Base-by-base conservation (phyloP, 805 yeast genomes). In the Maudiozyma pseudohumilis region DNA sequence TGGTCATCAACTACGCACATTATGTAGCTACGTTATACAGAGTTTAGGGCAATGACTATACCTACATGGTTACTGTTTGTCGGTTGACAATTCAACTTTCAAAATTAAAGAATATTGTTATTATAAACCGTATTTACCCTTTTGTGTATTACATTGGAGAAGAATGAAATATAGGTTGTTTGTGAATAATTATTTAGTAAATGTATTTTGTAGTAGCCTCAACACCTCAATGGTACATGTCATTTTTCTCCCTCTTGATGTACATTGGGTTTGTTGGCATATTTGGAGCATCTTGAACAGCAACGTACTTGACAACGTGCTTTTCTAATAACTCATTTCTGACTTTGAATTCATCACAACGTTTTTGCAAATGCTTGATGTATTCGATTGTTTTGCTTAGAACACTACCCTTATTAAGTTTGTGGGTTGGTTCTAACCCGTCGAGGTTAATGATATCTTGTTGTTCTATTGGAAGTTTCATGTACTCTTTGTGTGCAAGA, bases 321-420 rank as follows among this genome's bases (percentile, higher is more conserved):
- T 40, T 43, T 44, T 57, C 62, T 26, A 72, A 47, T 4, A 56
- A 52, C 12, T 63, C 62, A 46, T 77, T 77, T 48, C 76, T 77
- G 19, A 57, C 57, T 39, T 50, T 61, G 44, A 77, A 64, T 1
- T 54, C 35, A 2, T 68, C 72, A 48, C 77, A 77, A 49, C 78
- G 80, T 43, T 59, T 56, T 46, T 82, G 87, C 55, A 82, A 65
- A 56, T 81, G 88, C 46, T 71, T 74, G 45, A 82, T 81, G 51
- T 82, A 82, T 55, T 82, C 92, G 3, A 82, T 75, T 1, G 89
- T 84, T 50, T 82, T 82, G 20, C 81, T 66, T 42, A 82, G 63
- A 34, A 82, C 80, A 12, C 83, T 75, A 2, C 89, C 92, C 53
- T 82, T 82, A 57, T 81, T 82, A 44, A 82, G 63, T 48, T 82